A percentile compares a stretch with the other conserved stretches of the same genome.
These are phyloP conservation scores for Trichoderma atrobrunneum DNA, from an alignment of 2,329 filamentous ascomycete species.

Conservation along the genomic window DNA sequence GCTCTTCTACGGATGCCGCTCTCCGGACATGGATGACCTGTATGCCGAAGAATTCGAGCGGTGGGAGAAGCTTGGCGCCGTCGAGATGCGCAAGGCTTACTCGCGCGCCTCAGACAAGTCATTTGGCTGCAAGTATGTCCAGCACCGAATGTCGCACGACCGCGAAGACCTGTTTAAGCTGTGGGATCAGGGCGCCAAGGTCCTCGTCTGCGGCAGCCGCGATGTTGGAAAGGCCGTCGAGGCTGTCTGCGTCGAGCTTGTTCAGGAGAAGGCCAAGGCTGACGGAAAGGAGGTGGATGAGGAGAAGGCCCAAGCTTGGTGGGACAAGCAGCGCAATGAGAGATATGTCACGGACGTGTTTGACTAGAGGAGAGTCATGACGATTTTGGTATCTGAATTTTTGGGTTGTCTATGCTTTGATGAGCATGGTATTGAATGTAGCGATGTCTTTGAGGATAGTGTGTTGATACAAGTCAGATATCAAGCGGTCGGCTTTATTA, in stretches of 20 bases:
- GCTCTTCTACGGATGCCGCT: slow-evolving; percentile 64
- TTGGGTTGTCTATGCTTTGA: not conserved
- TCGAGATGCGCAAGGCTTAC: slow-evolving; percentile 59
- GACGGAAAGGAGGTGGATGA: slow-evolving; percentile 34
- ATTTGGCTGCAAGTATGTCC: slow-evolving; percentile 48
- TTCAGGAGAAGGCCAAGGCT: slow-evolving; percentile 33
- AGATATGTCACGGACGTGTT: slow-evolving; percentile 62
- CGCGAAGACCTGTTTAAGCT: slow-evolving; percentile 36
- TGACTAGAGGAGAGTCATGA: slow-evolving; percentile 37
- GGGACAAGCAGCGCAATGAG: slow-evolving; percentile 50
- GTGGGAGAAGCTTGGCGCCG: slow-evolving; percentile 60
- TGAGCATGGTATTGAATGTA: not conserved
- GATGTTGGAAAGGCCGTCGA: slow-evolving; percentile 49
- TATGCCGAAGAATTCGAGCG: slow-evolving; percentile 56
- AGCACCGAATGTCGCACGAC: slow-evolving; percentile 42
- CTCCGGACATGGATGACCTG: slow-evolving; percentile 53
- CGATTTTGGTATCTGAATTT: not conserved
- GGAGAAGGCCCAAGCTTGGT: slow-evolving; percentile 45
- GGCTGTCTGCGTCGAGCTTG: slow-evolving; percentile 37
- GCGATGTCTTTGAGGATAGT: not conserved
- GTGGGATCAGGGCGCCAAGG: slow-evolving; percentile 47
- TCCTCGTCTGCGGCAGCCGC: slow-evolving; percentile 64
- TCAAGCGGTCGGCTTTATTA: not conserved
- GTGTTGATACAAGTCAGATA: not conserved
- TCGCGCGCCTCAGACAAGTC: slow-evolving; percentile 44